phyloP scores from a whole-genome alignment of 2,329 filamentous ascomycete genomes.

The Trichoderma arundinaceum region DNA sequence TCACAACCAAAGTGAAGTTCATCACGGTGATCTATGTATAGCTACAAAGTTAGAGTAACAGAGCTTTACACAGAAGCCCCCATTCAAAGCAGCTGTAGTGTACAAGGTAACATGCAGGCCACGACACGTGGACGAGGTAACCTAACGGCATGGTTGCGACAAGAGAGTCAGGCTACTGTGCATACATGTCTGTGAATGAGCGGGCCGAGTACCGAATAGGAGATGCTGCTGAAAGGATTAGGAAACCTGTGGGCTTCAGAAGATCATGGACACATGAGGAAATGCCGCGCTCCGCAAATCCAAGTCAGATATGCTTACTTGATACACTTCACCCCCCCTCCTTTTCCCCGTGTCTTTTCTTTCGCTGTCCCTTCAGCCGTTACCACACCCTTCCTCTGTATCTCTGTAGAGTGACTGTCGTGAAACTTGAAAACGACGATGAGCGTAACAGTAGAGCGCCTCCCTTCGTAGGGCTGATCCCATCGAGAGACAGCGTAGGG shows the following conservation, averaged over 20 bases:
- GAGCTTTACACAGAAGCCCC: background rate
- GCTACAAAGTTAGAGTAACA: too few relatives aligned
- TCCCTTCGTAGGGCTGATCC: constrained; percentile 26
- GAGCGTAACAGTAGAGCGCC: constrained; percentile 11
- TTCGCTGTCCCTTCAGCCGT: background rate
- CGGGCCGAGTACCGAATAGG: constrained; percentile 12
- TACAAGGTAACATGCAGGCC: constrained; percentile 16
- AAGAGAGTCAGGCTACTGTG: constrained; percentile 19
- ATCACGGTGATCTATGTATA: too few relatives aligned
- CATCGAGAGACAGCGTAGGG: background rate
- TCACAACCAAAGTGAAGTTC: too few relatives aligned
- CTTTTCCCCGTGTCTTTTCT: background rate
- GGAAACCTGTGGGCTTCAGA: too few relatives aligned
- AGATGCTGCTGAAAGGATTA: background rate
- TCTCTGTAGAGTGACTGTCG: constrained; percentile 16
- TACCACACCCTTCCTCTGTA: background rate
- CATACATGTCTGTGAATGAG: background rate
- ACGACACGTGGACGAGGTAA: constrained; percentile 26
- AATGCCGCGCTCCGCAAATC: background rate
- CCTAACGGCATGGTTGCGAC: constrained; percentile 11
- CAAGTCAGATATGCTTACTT: constrained; percentile 2
- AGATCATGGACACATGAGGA: background rate
- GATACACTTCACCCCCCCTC: background rate
- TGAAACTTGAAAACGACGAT: constrained; percentile 24
- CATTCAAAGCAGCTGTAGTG: background rate